Conservation (phyloP, 2,329 filamentous ascomycete species). For the Phaeosphaeria sp. region DNA sequence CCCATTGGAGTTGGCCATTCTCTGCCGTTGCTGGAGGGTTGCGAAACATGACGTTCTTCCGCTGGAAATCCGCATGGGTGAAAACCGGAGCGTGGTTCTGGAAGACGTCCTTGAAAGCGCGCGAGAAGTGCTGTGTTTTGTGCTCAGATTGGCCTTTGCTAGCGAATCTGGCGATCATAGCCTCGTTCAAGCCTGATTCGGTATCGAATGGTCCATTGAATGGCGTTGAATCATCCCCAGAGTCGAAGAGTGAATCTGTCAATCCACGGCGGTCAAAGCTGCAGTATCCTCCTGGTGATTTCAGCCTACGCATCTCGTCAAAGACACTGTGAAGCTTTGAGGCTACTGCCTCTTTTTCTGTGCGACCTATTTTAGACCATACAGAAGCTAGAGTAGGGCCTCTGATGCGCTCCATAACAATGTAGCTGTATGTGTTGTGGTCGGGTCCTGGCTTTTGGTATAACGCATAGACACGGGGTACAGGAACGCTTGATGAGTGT, state of each 20-base stretch:
- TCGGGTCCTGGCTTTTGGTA: slow-evolving; percentile 12
- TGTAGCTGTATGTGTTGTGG: slow-evolving; percentile 9
- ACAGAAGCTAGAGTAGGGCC: slow-evolving; percentile 12
- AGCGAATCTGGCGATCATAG: slow-evolving; percentile 15
- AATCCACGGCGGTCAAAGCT: slow-evolving; percentile 17
- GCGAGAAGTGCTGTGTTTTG: slow-evolving; percentile 16
- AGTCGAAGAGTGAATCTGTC: slow-evolving; percentile 14
- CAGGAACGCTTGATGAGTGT: slow-evolving; percentile 20
- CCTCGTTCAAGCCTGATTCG: slow-evolving; percentile 16
- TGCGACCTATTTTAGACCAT: slow-evolving; percentile 12
- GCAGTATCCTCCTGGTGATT: slow-evolving; percentile 22
- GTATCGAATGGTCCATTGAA: slow-evolving; percentile 21
- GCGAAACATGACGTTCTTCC: slow-evolving; percentile 14
- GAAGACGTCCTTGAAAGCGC: slow-evolving; percentile 12
- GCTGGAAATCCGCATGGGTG: slow-evolving; percentile 19
- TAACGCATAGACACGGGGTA: slow-evolving; percentile 23
- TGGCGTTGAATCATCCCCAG: slow-evolving; percentile 10
- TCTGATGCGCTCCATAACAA: slow-evolving; percentile 20
- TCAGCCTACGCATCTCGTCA: slow-evolving; percentile 16
- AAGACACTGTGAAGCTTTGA: slow-evolving; percentile 11
- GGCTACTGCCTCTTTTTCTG: slow-evolving; percentile 13
- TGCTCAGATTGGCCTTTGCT: slow-evolving; percentile 12
- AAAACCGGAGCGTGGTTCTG: slow-evolving; percentile 12
- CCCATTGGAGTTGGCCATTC: background rate
- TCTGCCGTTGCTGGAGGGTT: slow-evolving; percentile 2